Percentiles rank a stretch among this genome's conserved stretches.
Conservation (phyloP, 2,329 filamentous ascomycete species). For the Coniochaeta sp. region DNA sequence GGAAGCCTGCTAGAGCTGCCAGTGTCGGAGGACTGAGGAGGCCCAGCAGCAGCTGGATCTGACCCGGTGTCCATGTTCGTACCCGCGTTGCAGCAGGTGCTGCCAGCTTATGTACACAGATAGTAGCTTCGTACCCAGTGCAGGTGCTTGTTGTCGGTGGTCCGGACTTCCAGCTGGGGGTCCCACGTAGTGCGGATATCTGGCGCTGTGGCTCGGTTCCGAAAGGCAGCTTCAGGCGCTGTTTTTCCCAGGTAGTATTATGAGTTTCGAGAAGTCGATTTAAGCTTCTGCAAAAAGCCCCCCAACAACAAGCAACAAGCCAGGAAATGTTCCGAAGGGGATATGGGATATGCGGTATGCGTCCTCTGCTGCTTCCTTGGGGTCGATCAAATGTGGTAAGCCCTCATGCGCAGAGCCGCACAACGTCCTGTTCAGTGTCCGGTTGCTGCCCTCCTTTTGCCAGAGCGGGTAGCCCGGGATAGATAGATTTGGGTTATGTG, state of each 20-base stretch:
- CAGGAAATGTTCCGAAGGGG: not conserved
- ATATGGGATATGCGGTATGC: not conserved
- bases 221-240: not conserved
- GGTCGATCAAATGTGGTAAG: conserved; percentile 1
- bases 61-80: not conserved
- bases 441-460: not conserved
- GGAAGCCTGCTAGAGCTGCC: too few species aligned
- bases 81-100: not conserved
- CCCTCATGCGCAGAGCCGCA: not conserved
- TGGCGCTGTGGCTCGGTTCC: not conserved
- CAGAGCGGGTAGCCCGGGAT: not conserved
- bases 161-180: not conserved
- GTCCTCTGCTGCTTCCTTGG: too few species aligned
- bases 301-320: not conserved
- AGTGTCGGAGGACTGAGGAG: conserved; percentile 11
- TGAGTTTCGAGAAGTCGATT: not conserved
- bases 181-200: not conserved
- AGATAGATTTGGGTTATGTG: not conserved
- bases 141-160: not conserved
- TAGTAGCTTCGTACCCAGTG: not conserved
- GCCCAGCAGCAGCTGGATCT: conserved; percentile 2
- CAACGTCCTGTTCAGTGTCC: not conserved
- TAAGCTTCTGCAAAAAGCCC: not conserved
- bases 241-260: not conserved
- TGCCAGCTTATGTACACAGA: not conserved